These are phyloP conservation scores for Pythium grandisporangium DNA, from an alignment of 352 stramenopile genomes.

Conservation along the genomic window DNA sequence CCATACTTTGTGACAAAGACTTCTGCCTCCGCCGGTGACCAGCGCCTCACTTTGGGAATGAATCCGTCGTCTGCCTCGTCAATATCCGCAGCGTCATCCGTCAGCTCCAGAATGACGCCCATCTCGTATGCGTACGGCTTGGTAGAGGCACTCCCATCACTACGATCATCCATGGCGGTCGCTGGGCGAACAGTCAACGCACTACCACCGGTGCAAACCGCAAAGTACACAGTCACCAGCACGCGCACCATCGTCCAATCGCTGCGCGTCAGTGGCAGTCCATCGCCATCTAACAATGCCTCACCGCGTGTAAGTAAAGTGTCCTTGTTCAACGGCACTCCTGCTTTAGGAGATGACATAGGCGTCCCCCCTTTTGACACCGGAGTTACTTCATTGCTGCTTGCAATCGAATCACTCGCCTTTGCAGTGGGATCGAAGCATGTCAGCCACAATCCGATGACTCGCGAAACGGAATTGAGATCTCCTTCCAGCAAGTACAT, in stretches of 20 bases:
- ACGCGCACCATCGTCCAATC: slow-evolving; percentile 80
- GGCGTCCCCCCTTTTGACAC: too few species aligned
- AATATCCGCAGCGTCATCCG: too few species aligned
- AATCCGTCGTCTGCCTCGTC: too few species aligned
- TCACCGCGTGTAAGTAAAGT: slow-evolving; percentile 55
- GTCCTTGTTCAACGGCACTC: too few species aligned
- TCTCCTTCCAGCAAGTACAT: slow-evolving; percentile 70
- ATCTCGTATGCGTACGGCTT: slow-evolving; percentile 60
- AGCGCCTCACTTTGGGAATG: slow-evolving; percentile 11
- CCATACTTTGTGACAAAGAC: slow-evolving; percentile 75
- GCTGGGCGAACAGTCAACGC: slow-evolving; percentile 41
- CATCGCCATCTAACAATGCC: slow-evolving; percentile 66
- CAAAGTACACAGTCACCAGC: slow-evolving; percentile 75
- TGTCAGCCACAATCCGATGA: slow-evolving; percentile 51
- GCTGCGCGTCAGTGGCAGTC: slow-evolving; percentile 62
- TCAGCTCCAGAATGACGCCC: slow-evolving; percentile 23
- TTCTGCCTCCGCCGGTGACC: slow-evolving; percentile 42
- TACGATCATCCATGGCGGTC: slow-evolving; percentile 9
- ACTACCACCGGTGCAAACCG: slow-evolving; percentile 40
- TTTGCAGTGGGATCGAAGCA: slow-evolving; percentile 74
- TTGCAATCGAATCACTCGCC: slow-evolving; percentile 21
- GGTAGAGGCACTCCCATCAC: slow-evolving; percentile 4
- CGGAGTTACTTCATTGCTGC: too few species aligned
- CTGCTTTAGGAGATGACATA: too few species aligned
- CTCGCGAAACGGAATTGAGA: slow-evolving; percentile 32